Conservation (phyloP, 2,329 filamentous ascomycete genomes). For the Calonectria pseudoreteaudii region DNA sequence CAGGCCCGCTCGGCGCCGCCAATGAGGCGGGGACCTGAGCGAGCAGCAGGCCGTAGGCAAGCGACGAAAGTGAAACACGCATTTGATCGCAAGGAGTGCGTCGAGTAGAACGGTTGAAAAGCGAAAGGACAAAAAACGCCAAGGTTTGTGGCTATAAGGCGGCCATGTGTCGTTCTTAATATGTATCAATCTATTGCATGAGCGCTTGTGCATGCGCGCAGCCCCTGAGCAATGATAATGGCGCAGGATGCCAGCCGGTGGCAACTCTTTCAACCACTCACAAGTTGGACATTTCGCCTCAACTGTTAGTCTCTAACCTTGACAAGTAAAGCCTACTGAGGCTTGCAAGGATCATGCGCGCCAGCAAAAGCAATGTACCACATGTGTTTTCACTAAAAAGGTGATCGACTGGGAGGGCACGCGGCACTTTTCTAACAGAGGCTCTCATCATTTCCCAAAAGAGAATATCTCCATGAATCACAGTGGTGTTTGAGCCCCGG, state of each 20-base stretch:
- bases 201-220: not conserved
- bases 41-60: not conserved
- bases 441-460: no score
- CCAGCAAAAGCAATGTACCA: not conserved
- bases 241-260: not conserved
- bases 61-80: not conserved
- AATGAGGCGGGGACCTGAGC: not conserved
- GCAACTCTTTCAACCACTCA: not conserved
- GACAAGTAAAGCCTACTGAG: not conserved
- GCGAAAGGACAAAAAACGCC: not conserved
- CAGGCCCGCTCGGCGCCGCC: not conserved
- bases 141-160: not conserved
- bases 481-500: not conserved
- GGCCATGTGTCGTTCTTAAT: not conserved
- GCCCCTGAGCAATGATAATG: not conserved
- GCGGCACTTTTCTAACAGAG: no score
- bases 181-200: not conserved
- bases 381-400: not conserved
- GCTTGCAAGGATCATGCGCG: not conserved
- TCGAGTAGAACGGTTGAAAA: not conserved
- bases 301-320: not conserved
- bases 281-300: not conserved
- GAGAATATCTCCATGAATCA: not conserved
- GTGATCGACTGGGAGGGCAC: not conserved
- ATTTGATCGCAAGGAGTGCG: not conserved